Base-by-base conservation (phyloP, 768 basidiomycete genomes). In the Lepiota brunneoincarnata region DNA sequence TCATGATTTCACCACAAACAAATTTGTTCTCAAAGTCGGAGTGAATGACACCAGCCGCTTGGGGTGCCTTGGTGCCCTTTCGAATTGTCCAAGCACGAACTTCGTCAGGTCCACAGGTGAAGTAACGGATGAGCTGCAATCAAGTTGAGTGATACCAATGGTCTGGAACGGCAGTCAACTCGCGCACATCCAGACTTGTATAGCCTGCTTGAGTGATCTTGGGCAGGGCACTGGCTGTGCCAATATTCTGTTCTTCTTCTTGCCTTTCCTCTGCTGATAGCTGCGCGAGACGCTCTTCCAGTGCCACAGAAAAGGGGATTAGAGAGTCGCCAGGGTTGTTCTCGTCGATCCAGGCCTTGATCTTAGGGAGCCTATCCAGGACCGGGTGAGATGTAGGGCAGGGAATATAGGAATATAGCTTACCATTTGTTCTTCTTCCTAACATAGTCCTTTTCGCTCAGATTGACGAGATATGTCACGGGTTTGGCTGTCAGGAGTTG, bases 371-470 rank as follows among this genome's bases (percentile, higher is more conserved):
- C 91, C 89, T 91, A 52, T 48, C 23, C 11, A 18, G 12, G n/a
- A 18, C 15, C 26, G 31, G 4, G 44, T 15, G 43, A 37, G 49
- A 35, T 11, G 7, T 7, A n/a, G 21, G 37, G 24, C 10, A 20
- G 31, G 40, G 6, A 23, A 20, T 37, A 43, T 34, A 17, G 11
- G 23, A 12, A 21, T 6, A 37, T 18, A 17, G 59, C 66, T 38
- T 55, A 89, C 95, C 97, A 98, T 78, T 98, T 98, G 77, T 98
- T 98, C 84, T 98, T 98, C 74, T 98, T 98, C 59, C 97, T 87
- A 56, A 91, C 73, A 64, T 91, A 99, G 68, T 99, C 97, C 60
- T 83, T 82, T 71, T 98, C 95, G 55, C 90, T 93, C 43, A 99
- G 75, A 73, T 99, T 99, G 74, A 98, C 94, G 46, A 99, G 88